A percentile compares a stretch with the other conserved stretches of the same genome.
phyloP scores from a whole-genome alignment of 768 basidiomycete genomes.

The Kwoniella heveanensis region DNA sequence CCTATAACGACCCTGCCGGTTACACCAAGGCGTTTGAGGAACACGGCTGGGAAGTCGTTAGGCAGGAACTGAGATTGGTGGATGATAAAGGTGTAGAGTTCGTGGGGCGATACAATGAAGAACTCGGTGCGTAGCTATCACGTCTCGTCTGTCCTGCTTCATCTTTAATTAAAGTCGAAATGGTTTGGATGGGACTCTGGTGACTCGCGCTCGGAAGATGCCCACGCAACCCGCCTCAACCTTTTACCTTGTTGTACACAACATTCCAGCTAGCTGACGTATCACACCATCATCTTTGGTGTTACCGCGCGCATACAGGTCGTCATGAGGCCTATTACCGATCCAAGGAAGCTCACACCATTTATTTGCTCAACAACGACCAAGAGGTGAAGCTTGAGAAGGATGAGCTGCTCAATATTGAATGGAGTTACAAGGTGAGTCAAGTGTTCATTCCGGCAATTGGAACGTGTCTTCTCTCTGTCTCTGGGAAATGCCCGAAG shows the following conservation, averaged over 20 bases:
- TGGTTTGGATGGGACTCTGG: no score
- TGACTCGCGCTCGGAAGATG: no score
- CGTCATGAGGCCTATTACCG: conserved; percentile 82
- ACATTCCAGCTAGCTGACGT: neutral
- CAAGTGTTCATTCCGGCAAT: neutral
- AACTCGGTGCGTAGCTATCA: conserved; percentile 36
- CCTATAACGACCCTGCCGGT: conserved; percentile 59
- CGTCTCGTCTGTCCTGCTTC: no score
- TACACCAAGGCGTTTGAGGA: conserved; percentile 76
- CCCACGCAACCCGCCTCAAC: no score
- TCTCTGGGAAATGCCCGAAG: neutral
- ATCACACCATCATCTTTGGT: no score
- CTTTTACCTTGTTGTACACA: no score
- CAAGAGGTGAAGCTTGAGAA: conserved; percentile 62
- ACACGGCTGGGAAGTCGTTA: conserved; percentile 76
- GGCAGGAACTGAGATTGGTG: conserved; percentile 64
- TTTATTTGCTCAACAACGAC: conserved; percentile 56
- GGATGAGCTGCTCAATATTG: conserved; percentile 80
- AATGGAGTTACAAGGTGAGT: conserved; percentile 81
- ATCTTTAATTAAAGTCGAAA: no score
- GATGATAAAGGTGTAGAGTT: conserved; percentile 46
- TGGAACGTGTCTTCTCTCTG: neutral
- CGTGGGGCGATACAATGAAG: conserved; percentile 50
- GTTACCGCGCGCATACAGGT: conserved; percentile 56
- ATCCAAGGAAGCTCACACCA: conserved; percentile 65